Base-by-base conservation (phyloP, 345 rosid species). In the Rhizophora mangle region DNA sequence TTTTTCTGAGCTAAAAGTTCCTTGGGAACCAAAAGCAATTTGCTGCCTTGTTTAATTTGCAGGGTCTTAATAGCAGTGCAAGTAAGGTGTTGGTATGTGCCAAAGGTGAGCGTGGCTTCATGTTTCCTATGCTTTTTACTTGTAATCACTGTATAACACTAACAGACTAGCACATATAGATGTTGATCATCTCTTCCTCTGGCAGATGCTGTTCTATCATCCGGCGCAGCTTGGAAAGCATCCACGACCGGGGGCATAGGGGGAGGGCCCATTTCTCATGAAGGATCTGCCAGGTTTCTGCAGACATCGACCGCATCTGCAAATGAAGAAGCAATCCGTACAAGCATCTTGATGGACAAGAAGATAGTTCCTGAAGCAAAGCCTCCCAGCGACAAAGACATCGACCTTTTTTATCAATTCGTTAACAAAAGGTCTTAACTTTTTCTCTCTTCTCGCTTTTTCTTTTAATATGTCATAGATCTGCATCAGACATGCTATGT, bases 311-410 rank as follows among this genome's bases (percentile, higher is more conserved):
- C 31, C 3, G 69, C 85, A 29, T 51, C 78, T 5, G 79, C 78
- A 6, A 71, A 65, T 32, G 78, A 70, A 36, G 58, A 69, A 30
- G 76, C 75, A 43, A 70, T 16, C 29, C 18, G 26, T 30, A n/a
- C 60, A 66, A 52, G 69, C 67, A 68, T 62, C 67, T 71, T 76
- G 32, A 89, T 79, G 79, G 88, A 88, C 66, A 88, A 69, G 88
- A 91, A 84, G 68, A 69, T 83, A n/a, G 86, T 87, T 71, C 98
- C 98, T 52, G 82, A 91, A 76, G 84, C 98, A 13, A 90, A 88
- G 65, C 97, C 97, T 83, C 97, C 98, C 1, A 70, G 72, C 52
- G 54, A 30, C 55, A 81, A 81, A 61, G 95, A 94, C 62, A 76
- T 89, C 65, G 70, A 84, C 26, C 78, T 71, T 62, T 72, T 94